Conservation (phyloP, 129 eudicot species). For the Centrapalus pauciflorus region DNA sequence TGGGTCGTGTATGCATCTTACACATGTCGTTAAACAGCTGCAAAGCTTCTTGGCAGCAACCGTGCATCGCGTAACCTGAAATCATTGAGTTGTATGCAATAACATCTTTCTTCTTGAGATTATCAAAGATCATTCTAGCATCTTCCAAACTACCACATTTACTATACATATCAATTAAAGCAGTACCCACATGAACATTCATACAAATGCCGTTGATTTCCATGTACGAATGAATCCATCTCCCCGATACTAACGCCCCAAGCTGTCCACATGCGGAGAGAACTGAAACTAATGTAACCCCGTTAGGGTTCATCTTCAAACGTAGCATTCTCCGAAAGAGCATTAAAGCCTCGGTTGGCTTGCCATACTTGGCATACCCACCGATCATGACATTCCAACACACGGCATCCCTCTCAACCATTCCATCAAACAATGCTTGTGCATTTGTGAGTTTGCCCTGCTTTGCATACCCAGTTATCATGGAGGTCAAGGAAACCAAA, state of each 20-base stretch:
- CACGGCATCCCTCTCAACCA: constrained; percentile 57
- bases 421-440: constrained; percentile 50
- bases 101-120: constrained; percentile 48
- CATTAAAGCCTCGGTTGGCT: constrained; percentile 51
- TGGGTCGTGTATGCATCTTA: constrained; percentile 29
- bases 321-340: constrained; percentile 55
- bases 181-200: constrained; percentile 57
- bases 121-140: constrained; percentile 48
- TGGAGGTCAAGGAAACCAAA: constrained; percentile 61
- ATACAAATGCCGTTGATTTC: constrained; percentile 13
- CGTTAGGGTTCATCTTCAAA: constrained; percentile 38
- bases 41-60: constrained; percentile 52
- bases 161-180: constrained; percentile 77
- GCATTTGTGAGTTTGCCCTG: constrained; percentile 55
- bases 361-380: constrained; percentile 63
- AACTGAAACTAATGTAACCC: constrained; percentile 55
- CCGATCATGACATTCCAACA: constrained; percentile 93
- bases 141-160: constrained; percentile 79
- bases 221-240: constrained; percentile 74
- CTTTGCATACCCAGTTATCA: constrained; percentile 66
- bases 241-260: constrained; percentile 73
- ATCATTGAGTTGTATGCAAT: constrained; percentile 78
- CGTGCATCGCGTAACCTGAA: constrained; percentile 69
- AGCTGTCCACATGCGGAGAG: constrained; percentile 78
- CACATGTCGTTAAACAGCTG: constrained; percentile 42